phyloP scores from a whole-genome alignment of 352 stramenopile species.

The Saprolegnia diclina region DNA sequence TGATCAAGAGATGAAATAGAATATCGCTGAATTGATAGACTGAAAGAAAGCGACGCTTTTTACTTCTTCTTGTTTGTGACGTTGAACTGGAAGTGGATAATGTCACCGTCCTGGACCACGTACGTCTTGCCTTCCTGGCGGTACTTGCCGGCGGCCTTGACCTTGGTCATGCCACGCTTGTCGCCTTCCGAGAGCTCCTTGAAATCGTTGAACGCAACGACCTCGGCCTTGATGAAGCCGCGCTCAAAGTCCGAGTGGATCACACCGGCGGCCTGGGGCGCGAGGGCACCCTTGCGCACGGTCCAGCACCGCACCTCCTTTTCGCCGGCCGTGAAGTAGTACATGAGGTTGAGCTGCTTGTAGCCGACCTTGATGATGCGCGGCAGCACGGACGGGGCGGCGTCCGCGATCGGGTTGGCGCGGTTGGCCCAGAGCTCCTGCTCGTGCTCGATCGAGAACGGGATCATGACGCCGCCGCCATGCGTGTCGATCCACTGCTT shows the following conservation, averaged over 20 bases:
- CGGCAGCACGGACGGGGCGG: slow-evolving; percentile 55
- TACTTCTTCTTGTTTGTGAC: slow-evolving; percentile 80
- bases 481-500: slow-evolving; percentile 81
- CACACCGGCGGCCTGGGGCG: slow-evolving; percentile 65
- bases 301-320: slow-evolving; percentile 93
- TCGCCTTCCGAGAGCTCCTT: slow-evolving; percentile 64
- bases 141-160: slow-evolving; percentile 89
- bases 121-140: slow-evolving; percentile 88
- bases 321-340: slow-evolving; percentile 87
- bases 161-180: slow-evolving; percentile 65
- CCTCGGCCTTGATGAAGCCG: slow-evolving; percentile 88
- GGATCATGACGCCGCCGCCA: slow-evolving; percentile 86
- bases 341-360: slow-evolving; percentile 88
- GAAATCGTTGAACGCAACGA: slow-evolving; percentile 86
- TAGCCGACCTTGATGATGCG: slow-evolving; percentile 90
- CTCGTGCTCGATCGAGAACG: slow-evolving; percentile 91
- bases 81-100: slow-evolving; percentile 91
- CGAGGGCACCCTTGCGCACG: slow-evolving; percentile 22
- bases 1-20: neutral
- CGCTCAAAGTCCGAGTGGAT: slow-evolving; percentile 91
- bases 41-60: neutral
- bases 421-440: slow-evolving; percentile 50
- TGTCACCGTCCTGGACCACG: slow-evolving; percentile 87
- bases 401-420: slow-evolving; percentile 37
- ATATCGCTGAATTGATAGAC: neutral